Percentiles rank a stretch among this genome's conserved stretches.
phyloP scores from a whole-genome alignment of 2,329 filamentous ascomycete genomes.

The Apiospora phragmitis region DNA sequence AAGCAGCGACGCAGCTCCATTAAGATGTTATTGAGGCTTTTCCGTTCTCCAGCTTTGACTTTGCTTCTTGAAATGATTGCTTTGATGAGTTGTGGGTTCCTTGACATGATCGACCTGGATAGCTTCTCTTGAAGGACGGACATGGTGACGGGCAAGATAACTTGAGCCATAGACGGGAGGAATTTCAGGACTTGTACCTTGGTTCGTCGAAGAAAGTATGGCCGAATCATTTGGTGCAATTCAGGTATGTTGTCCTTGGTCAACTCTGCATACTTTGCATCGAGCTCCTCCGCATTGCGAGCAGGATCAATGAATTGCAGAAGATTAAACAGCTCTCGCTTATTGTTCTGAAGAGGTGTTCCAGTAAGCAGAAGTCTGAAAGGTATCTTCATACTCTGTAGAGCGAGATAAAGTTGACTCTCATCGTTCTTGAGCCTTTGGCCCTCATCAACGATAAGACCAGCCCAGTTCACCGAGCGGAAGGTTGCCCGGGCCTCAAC shows the following conservation, averaged over 20 bases:
- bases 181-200: constrained; percentile 91
- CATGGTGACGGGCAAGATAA: constrained; percentile 96
- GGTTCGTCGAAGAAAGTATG: constrained; percentile 71
- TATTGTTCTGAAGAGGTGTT: constrained; percentile 94
- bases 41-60: constrained; percentile 69
- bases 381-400: constrained; percentile 72
- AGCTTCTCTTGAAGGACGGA: constrained; percentile 89
- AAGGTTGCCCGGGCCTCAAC: constrained; percentile 73
- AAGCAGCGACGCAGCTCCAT: constrained; percentile 94
- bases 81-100: constrained; percentile 85
- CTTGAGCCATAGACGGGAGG: constrained; percentile 88
- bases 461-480: constrained; percentile 75
- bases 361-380: constrained; percentile 84
- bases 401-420: constrained; percentile 74
- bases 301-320: constrained; percentile 84
- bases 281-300: constrained; percentile 69
- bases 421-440: constrained; percentile 94
- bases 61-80: constrained; percentile 75
- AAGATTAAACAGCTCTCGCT: constrained; percentile 93
- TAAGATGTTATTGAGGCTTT: constrained; percentile 88
- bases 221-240: constrained; percentile 80
- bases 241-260: constrained; percentile 79
- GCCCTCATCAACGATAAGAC: constrained; percentile 90
- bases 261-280: constrained; percentile 74
- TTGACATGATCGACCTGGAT: constrained; percentile 89